phyloP scores from a whole-genome alignment of 495 filamentous ascomycete species.

The Penicillium paxilli region DNA sequence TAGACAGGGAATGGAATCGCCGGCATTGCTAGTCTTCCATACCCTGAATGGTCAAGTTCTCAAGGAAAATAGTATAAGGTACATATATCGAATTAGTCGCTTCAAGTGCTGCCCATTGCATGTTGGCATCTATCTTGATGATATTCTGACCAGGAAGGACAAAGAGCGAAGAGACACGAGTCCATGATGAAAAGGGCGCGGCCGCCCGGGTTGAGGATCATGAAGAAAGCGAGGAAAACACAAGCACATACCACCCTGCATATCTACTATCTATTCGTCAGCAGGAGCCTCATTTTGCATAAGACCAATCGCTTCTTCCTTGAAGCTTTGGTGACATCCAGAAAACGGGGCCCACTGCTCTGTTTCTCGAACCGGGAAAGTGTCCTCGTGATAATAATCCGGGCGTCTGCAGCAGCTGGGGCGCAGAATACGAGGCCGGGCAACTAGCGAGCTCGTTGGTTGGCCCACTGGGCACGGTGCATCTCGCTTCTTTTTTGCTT shows the following conservation, averaged over 20 bases:
- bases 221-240: background rate
- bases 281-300: constrained; percentile 21
- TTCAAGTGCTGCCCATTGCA: background rate
- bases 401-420: constrained; percentile 11
- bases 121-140: background rate
- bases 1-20: constrained; percentile 27
- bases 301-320: background rate
- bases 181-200: background rate
- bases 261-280: constrained; percentile 11
- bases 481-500: background rate
- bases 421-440: constrained; percentile 21
- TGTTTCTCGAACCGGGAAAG: constrained; percentile 1
- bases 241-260: background rate
- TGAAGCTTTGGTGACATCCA: background rate
- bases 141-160: background rate
- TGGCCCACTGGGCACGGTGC: constrained; percentile 13
- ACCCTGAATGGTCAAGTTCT: background rate
- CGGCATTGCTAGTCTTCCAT: constrained; percentile 39
- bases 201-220: background rate
- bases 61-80: background rate
- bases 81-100: background rate
- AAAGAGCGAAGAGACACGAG: background rate
- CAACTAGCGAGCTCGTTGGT: background rate
- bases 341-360: background rate
- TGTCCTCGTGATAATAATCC: constrained; percentile 10